Base-by-base conservation (phyloP, 306 rosid species). In the Sicyos edulis region DNA sequence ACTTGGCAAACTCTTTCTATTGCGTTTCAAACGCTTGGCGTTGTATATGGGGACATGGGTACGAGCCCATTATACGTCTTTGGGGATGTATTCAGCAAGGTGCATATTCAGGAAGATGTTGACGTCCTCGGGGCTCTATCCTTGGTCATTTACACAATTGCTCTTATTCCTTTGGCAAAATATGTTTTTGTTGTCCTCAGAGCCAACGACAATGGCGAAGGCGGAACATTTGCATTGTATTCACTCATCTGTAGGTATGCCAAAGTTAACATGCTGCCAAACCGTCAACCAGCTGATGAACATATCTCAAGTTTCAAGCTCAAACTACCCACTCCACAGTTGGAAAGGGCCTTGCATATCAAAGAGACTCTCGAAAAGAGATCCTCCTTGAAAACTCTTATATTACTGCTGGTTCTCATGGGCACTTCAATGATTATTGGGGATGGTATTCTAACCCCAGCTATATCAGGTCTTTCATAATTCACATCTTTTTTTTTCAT, bases 191-290 rank as follows among this genome's bases (percentile, higher is more conserved):
- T 93, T 55, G 99, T 91, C 78, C 99, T 93, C 72, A 90, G 86
- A 83, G 99, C 99, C 80, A 93, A 93, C 81, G 99, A 93, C 54
- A 93, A 82, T 75, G 99, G 99, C 50, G 96, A 93, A 88, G 99
- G 99, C 81, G 99, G 99, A 80, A 93, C 99, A 8, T 90, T 93
- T 83, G 99, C 99, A 0, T 85, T 93, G 81, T 93, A 90, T 82
- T 93, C 99, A 1, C 88, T 93, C 79, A 91, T 93, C 84, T 88
- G 96, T 82, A 87, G 99, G 79, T 91, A 93, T 81, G 97, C 97
- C 65, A 86, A 91, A 77, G 96, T 91, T 68, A 85, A 79, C 76
- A 68, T 78, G 89, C 89, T 91, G 65, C 99, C 96, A 42, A 91
- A 93, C 80, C 96, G 92, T 52, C 99, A 93, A 79, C 87, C 80